A percentile compares a stretch with the other conserved stretches of the same genome.
phyloP scores from a whole-genome alignment of 495 filamentous ascomycete genomes.

The Aspergillus indologenus region DNA sequence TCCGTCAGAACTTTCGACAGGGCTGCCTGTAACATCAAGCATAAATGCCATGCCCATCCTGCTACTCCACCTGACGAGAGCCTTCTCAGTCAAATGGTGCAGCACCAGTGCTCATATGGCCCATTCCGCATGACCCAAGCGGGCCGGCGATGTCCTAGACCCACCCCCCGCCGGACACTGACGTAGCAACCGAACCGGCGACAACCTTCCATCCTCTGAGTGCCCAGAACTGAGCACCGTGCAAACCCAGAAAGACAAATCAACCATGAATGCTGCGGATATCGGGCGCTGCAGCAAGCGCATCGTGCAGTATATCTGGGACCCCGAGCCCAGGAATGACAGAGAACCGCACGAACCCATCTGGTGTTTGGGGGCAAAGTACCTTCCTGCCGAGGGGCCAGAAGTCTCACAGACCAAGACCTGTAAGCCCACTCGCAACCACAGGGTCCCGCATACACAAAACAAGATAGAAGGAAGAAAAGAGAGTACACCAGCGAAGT shows the following conservation, averaged over 20 bases:
- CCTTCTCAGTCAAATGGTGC: no score
- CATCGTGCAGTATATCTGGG: slow-evolving; percentile 92
- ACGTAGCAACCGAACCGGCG: not conserved
- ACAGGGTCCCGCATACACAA: not conserved
- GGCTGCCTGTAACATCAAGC: no score
- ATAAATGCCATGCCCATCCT: no score
- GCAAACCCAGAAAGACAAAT: not conserved
- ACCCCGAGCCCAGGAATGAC: slow-evolving; percentile 87
- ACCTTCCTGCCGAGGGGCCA: slow-evolving; percentile 35
- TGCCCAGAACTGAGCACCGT: not conserved
- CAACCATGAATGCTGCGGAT: slow-evolving; percentile 57
- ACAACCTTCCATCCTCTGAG: not conserved
- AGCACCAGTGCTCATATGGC: not conserved
- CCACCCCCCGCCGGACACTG: not conserved
- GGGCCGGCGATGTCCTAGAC: not conserved
- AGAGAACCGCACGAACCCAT: slow-evolving; percentile 62
- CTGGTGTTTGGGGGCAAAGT: slow-evolving; percentile 85
- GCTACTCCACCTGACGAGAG: no score
- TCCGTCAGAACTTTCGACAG: no score
- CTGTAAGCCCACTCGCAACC: slow-evolving; percentile 13
- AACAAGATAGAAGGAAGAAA: not conserved
- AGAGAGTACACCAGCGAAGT: not conserved
- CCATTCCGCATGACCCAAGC: not conserved
- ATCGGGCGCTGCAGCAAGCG: slow-evolving; percentile 72
- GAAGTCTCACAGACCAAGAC: not conserved